These are phyloP conservation scores for Termitomyces sp. DNA, from an alignment of 768 basidiomycete species.

Conservation along the genomic window DNA sequence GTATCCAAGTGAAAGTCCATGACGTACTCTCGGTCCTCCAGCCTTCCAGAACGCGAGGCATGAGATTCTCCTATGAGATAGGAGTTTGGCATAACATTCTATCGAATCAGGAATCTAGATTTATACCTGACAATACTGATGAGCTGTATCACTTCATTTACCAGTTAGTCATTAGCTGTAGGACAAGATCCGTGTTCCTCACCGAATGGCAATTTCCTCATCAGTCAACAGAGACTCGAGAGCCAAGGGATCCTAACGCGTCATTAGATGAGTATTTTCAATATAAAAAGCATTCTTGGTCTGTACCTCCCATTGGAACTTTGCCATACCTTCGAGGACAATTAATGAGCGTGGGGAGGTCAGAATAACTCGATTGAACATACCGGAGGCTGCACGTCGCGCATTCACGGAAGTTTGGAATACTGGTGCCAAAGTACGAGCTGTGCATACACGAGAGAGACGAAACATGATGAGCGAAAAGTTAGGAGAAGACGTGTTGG, in stretches of 20 bases:
- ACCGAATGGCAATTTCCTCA: constrained; percentile 90
- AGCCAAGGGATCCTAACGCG: constrained; percentile 73
- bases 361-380: not conserved
- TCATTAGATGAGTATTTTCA: not conserved
- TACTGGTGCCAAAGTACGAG: not conserved
- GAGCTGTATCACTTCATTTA: constrained; percentile 66
- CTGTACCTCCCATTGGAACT: constrained; percentile 44
- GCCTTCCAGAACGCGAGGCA: constrained; percentile 85
- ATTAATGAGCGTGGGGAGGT: not conserved
- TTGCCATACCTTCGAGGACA: constrained; percentile 28
- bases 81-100: not conserved
- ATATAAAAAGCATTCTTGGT: not conserved
- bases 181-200: constrained; percentile 13
- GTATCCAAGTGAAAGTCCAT: not conserved
- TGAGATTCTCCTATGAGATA: constrained; percentile 63
- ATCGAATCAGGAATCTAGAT: not conserved
- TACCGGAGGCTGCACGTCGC: constrained; percentile 26
- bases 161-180: constrained; percentile 1
- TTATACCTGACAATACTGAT: constrained; percentile 73
- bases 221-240: constrained; percentile 80
- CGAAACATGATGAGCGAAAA: constrained; percentile 7
- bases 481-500: not conserved
- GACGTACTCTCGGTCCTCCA: constrained; percentile 81
- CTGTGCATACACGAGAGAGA: constrained; percentile 3
- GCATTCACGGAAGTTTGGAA: not conserved